Conservation (phyloP, 345 rosid species). For the Carallia pectinifolia region DNA sequence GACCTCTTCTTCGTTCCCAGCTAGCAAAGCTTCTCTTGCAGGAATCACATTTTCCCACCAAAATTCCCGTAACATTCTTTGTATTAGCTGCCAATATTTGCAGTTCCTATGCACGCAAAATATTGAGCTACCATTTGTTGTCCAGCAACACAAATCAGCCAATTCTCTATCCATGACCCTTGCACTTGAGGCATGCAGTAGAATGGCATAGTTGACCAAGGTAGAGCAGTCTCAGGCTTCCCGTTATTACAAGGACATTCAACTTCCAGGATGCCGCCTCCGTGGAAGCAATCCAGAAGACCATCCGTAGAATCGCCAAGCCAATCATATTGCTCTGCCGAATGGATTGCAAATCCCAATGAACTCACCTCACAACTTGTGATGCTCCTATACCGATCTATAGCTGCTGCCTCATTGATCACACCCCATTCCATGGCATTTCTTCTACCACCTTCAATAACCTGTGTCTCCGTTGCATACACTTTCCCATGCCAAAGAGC, state of each 20-base stretch:
- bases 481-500: constrained; percentile 92
- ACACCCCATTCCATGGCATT: constrained; percentile 84
- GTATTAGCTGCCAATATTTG: constrained; percentile 65
- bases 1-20: constrained; percentile 53
- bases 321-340: constrained; percentile 57
- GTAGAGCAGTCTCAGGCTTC: constrained; percentile 68
- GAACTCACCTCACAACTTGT: constrained; percentile 64
- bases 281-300: constrained; percentile 52
- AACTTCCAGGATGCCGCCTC: constrained; percentile 77
- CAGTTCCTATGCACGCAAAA: constrained; percentile 65
- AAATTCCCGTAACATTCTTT: constrained; percentile 62
- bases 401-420: constrained; percentile 65
- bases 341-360: constrained; percentile 69
- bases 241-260: constrained; percentile 96
- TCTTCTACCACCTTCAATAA: constrained; percentile 34
- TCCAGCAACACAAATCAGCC: constrained; percentile 92
- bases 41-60: constrained; percentile 92
- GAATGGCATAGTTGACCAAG: constrained; percentile 77
- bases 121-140: constrained; percentile 73
- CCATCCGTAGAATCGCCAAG: constrained; percentile 91
- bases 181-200: constrained; percentile 95
- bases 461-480: constrained; percentile 37
- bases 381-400: constrained; percentile 62
- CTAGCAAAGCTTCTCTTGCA: constrained; percentile 60
- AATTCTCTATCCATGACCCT: constrained; percentile 86